Evolutionary conservation across 2,329 filamentous ascomycete species (phyloP).

Genomic region (Cordyceps fumosorosea): DNA sequence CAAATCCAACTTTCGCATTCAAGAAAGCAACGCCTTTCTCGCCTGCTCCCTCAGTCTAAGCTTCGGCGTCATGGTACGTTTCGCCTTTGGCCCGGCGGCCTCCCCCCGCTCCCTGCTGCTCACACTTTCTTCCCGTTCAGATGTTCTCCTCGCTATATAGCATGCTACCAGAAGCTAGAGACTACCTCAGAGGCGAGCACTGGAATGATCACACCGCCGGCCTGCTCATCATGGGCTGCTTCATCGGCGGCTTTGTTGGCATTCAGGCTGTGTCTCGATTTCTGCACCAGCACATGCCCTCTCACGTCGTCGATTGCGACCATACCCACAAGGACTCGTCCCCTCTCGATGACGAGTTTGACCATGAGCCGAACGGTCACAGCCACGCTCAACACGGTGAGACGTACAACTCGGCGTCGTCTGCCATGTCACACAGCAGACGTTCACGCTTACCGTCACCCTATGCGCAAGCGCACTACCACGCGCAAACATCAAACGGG

Average conservation of each 20-base stretch:
- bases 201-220: slow-evolving; percentile 61
- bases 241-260: slow-evolving; percentile 64
- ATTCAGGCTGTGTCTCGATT: slow-evolving; percentile 69
- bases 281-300: slow-evolving; percentile 67
- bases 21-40: slow-evolving; percentile 82
- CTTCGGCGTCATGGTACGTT: slow-evolving; percentile 86
- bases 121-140: slow-evolving; percentile 35
- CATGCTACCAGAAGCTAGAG: slow-evolving; percentile 83
- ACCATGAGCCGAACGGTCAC: background rate
- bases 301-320: slow-evolving; percentile 75
- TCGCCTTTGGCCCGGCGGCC: background rate
- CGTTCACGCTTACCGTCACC: slow-evolving; percentile 24
- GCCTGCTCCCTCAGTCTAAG: slow-evolving; percentile 85
- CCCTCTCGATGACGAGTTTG: slow-evolving; percentile 19
- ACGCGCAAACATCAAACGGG: slow-evolving; percentile 18
- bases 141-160: slow-evolving; percentile 87
- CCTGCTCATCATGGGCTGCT: slow-evolving; percentile 62
- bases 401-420: background rate
- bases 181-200: slow-evolving; percentile 65
- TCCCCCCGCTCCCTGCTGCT: background rate
- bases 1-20: slow-evolving; percentile 73
- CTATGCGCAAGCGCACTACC: slow-evolving; percentile 14
- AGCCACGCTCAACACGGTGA: background rate
- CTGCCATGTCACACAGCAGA: slow-evolving; percentile 13
- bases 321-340: slow-evolving; percentile 59